Evolutionary conservation across 2,329 filamentous ascomycete genomes (phyloP).

Genomic region (Diaporthe sp.): DNA sequence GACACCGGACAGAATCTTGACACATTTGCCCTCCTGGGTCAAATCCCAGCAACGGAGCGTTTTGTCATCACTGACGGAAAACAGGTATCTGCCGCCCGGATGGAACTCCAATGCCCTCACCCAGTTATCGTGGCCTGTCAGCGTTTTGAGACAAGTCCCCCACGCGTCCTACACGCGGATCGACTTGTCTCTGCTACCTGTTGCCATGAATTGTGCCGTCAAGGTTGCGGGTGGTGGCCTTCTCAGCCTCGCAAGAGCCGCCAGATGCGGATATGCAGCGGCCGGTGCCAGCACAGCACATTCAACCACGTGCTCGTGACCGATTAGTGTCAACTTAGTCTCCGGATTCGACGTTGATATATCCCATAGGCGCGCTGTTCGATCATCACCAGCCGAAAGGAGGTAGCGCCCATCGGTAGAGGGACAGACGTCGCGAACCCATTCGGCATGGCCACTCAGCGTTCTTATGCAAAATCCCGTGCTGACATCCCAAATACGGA

Average conservation of each 20-base stretch:
- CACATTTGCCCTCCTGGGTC: slow-evolving; percentile 88
- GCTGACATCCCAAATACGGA: slow-evolving; percentile 93
- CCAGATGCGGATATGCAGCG: slow-evolving; percentile 81
- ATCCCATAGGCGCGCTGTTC: slow-evolving; percentile 88
- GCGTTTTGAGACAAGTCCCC: slow-evolving; percentile 86
- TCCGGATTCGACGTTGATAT: slow-evolving; percentile 78
- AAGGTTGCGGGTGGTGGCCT: slow-evolving; percentile 82
- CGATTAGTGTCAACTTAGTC: slow-evolving; percentile 83
- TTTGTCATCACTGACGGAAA: slow-evolving; percentile 91
- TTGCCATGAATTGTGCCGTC: slow-evolving; percentile 89
- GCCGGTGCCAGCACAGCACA: slow-evolving; percentile 90
- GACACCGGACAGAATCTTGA: slow-evolving; percentile 82
- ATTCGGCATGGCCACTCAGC: slow-evolving; percentile 86
- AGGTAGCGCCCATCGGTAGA: slow-evolving; percentile 88
- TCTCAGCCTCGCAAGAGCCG: slow-evolving; percentile 84
- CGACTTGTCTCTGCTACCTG: slow-evolving; percentile 89
- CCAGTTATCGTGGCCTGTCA: slow-evolving; percentile 95
- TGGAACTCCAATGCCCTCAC: slow-evolving; percentile 89
- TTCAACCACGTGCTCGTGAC: slow-evolving; percentile 88
- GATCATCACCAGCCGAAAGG: slow-evolving; percentile 86
- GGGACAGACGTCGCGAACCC: slow-evolving; percentile 91
- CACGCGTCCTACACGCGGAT: slow-evolving; percentile 91
- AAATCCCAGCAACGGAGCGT: slow-evolving; percentile 95
- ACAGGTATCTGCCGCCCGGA: slow-evolving; percentile 89
- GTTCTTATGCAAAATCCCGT: slow-evolving; percentile 95